Evolutionary conservation across 2,329 filamentous ascomycete species (phyloP).

Genomic region (Ceratocystis albifundus): DNA sequence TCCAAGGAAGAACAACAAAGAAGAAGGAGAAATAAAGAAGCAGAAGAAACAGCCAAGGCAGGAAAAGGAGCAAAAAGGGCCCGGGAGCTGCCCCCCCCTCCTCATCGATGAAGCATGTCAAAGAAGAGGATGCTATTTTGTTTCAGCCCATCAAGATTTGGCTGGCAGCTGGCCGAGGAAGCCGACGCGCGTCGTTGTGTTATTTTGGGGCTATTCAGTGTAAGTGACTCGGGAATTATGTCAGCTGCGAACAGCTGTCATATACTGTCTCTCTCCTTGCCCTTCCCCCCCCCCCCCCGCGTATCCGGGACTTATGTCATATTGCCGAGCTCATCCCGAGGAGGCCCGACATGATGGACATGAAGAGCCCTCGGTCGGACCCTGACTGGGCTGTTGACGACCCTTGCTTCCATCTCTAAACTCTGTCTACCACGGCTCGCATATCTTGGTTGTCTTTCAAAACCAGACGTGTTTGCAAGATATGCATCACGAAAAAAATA

Average conservation of each 20-base stretch:
- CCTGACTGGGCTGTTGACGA: too few species aligned
- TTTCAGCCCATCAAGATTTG: not conserved
- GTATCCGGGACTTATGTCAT: too few species aligned
- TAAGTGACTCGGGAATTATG: not conserved
- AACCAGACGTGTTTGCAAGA: not conserved
- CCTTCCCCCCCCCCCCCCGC: too few species aligned
- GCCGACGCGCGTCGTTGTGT: not conserved
- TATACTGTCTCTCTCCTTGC: not conserved
- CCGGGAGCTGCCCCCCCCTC: not conserved
- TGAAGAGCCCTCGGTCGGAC: too few species aligned
- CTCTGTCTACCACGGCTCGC: not conserved
- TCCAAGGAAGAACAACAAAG: constrained; percentile 10
- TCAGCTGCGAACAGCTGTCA: not conserved
- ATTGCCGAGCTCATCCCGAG: not conserved
- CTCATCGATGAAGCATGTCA: not conserved
- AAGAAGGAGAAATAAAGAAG: not conserved
- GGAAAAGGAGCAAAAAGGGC: not conserved
- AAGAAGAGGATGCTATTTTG: not conserved
- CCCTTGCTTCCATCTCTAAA: not conserved
- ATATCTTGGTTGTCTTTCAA: not conserved
- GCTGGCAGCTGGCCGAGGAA: not conserved
- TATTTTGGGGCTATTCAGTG: not conserved
- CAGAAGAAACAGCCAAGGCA: not conserved
- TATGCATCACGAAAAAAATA: not conserved
- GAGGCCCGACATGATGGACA: not conserved